Evolutionary conservation across 163 green algal genomes (phyloP).

Genomic region (Chlorella variabilis): DNA sequence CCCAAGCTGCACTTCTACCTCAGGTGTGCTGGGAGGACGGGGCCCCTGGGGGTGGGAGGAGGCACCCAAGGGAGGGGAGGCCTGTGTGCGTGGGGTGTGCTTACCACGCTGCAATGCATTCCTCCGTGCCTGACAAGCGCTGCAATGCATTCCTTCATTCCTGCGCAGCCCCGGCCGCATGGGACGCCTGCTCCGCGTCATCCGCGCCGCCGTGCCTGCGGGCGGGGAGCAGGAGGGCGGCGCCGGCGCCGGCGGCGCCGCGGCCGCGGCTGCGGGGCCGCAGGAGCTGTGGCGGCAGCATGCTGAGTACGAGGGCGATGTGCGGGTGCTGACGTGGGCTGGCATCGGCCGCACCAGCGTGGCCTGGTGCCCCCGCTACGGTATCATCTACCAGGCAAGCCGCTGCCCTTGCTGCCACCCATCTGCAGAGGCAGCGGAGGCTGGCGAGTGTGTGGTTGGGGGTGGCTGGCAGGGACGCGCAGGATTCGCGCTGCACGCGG

Average conservation of each 20-base stretch:
- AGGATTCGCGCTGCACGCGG: no score
- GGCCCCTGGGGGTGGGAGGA: no score
- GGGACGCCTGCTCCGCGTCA: slow-evolving; percentile 76
- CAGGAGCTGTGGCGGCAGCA: slow-evolving; percentile 45
- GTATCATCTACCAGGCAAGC: slow-evolving; percentile 59
- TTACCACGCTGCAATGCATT: no score
- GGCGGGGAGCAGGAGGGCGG: neutral
- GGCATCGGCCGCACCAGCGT: slow-evolving; percentile 57
- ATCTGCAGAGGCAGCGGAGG: no score
- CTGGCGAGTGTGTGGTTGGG: no score
- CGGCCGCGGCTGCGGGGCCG: neutral
- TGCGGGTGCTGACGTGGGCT: slow-evolving; percentile 67
- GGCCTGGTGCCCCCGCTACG: slow-evolving; percentile 59
- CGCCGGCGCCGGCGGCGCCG: neutral
- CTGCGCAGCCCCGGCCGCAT: slow-evolving; percentile 68
- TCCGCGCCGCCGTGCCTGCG: slow-evolving; percentile 52
- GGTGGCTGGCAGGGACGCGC: neutral
- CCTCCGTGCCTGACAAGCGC: no score
- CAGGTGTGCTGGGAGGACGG: neutral
- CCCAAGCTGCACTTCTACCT: slow-evolving; percentile 78
- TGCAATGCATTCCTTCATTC: no score
- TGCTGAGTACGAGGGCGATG: slow-evolving; percentile 45
- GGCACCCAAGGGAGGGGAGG: no score
- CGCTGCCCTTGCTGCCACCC: neutral
- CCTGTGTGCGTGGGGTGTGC: neutral